Base-by-base conservation (phyloP, 2,329 filamentous ascomycete species). In the Penicillium sp. region DNA sequence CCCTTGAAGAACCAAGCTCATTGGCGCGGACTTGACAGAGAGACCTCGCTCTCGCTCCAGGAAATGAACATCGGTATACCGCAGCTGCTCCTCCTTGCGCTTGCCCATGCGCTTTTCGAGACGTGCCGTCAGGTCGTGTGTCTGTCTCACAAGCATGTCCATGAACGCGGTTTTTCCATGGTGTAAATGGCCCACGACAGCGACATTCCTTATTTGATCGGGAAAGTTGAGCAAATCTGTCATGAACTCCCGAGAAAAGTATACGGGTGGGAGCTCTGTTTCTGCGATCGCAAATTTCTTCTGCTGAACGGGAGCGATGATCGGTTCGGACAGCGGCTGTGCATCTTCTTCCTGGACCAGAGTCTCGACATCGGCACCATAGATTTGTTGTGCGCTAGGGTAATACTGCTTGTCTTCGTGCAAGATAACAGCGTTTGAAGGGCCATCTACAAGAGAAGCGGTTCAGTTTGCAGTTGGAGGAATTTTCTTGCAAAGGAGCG, bases 381-480 rank as follows among this genome's bases (percentile, higher is more conserved):
- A 99, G 39, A 96, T 86, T 73, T 99, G 94, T 69, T 93, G 87
- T 51, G 94, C 94, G n/a, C 92, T 96, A 28, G 94, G 94, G 70
- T 99, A 99, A 74, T 99, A 99, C 71, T 97, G 94, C 74, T 99
- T 99, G 77, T 99, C 94, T 79, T 99, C 94, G 76, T 99, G 94
- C 42, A 99, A 83, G 52, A 99, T 83, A n/a, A 99, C 91, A 47
- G 94, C 93, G 72, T 97, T 99, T 5, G 92, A 96, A 3, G 93
- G 89, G 13, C 89, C 91, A 45, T 92, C 87, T 71, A 90, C 84
- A 42, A 85, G 49, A 56, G 51, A 47, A 46, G 44, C 52, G 23
- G 52, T 54, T 73, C 52, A 73, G 70, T 50, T 49, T n/a, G 46
- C 16, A 31, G 31, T 44, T 13, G 2, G 24, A 23, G 10, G 10